These are phyloP conservation scores for Citrus glauca DNA, from an alignment of 345 rosid species.

Conservation along the genomic window DNA sequence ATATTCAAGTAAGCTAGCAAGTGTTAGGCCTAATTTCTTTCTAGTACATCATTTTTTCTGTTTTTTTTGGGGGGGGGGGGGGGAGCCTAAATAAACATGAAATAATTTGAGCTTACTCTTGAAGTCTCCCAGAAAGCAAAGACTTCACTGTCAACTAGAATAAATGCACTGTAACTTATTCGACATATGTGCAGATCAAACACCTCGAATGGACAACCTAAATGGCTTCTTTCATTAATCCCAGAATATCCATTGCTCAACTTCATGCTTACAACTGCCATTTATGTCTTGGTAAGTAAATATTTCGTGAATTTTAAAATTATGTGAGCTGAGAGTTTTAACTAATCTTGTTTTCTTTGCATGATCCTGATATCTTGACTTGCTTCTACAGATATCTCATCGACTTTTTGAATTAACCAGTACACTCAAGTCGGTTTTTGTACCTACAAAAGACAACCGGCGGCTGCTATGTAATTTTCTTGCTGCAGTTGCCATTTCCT, in stretches of 20 bases:
- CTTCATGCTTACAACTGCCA: conserved; percentile 92
- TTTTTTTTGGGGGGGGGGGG: no score
- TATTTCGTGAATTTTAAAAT: background rate
- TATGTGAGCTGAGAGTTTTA: background rate
- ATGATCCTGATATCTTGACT: conserved; percentile 6
- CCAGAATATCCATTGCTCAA: conserved; percentile 90
- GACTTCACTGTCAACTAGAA: background rate
- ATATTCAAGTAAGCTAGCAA: background rate
- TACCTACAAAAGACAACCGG: conserved; percentile 73
- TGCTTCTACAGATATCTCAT: conserved; percentile 61
- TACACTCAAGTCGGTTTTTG: conserved; percentile 59
- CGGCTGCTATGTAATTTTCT: conserved; percentile 57
- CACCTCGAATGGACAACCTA: conserved; percentile 89
- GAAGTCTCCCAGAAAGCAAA: background rate
- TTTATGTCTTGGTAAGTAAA: conserved; percentile 70
- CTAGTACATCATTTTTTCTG: no score
- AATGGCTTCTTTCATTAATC: conserved; percentile 91
- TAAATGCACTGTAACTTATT: background rate
- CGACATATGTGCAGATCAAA: conserved; percentile 54
- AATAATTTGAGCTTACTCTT: background rate
- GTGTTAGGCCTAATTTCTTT: no score
- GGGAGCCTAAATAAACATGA: background rate
- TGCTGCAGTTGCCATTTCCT: conserved; percentile 59
- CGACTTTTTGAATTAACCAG: conserved; percentile 82
- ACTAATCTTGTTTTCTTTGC: background rate